Evolutionary conservation across 2,329 filamentous ascomycete genomes (phyloP), one percentile per base, ranked within the genome.

Genomic region (Fusarium setosum): DNA sequence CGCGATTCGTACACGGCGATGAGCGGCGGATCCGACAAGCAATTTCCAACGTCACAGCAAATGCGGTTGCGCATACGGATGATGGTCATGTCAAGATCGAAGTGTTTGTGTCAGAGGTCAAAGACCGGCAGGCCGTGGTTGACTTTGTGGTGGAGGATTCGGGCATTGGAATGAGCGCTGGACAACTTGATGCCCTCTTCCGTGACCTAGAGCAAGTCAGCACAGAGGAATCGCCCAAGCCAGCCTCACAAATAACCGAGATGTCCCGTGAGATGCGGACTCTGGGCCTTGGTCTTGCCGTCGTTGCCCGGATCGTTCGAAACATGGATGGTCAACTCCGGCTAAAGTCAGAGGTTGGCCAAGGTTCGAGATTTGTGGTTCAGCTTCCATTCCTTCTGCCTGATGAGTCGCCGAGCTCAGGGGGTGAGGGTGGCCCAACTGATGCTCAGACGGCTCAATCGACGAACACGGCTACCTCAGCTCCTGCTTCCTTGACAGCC

Each of bases 271-370:
- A 80, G 18, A 62, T 75, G 17, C 77, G 80, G 47, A 89, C 88
- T 0, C 78, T 97, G 1, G 94, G 94, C 0, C 84, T 97, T 10
- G 94, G 94, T 0, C 83, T 97, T n/a, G 94, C 94, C 1, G 84
- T 96, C 12, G 94, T 97, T n/a, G 92, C 92, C 15, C 88, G 94
- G 34, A 92, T 93, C 32, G 84, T 97, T 29, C 87, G 90, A n/a
- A 97, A 94, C 72, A 96, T 97, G 92, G 90, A 95, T 59, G 94
- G 94, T 0, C 94, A 97, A 72, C 77, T 97, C 26, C 88, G 93
- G 2, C 80, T 97, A 2, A 95, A 94, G 71, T 97, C 93, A 0
- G 92, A 96, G 71, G 86, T 91, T 73, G 91, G 91, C 3, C 92
- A 90, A 69, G 94, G 94, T 1, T 94, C 93, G 17, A 86, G 92